A percentile compares a stretch with the other conserved stretches of the same genome.
phyloP scores from a whole-genome alignment of 768 basidiomycete species.

The Xerocomus spinulosus region DNA sequence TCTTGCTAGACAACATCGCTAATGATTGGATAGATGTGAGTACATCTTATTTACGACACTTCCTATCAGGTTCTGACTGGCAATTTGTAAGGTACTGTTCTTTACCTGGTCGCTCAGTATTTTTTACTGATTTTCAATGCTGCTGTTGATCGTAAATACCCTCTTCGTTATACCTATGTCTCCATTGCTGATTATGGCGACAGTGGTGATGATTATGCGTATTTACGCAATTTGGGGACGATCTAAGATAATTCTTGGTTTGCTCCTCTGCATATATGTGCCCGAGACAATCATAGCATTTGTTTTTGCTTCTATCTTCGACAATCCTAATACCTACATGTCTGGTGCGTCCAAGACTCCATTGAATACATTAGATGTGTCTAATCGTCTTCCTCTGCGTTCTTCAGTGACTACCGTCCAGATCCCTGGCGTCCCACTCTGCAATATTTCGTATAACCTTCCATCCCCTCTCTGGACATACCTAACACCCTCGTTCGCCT shows the following conservation, averaged over 20 bases:
- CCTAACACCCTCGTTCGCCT: conserved; percentile 1
- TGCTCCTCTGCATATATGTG: conserved; percentile 4
- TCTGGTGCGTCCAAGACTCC: too few species aligned
- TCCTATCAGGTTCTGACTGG: background rate
- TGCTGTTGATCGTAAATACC: conserved; percentile 13
- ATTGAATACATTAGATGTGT: too few species aligned
- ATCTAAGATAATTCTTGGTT: conserved; percentile 4
- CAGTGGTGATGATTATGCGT: conserved; percentile 20
- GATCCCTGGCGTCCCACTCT: background rate
- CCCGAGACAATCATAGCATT: background rate
- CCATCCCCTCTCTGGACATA: background rate
- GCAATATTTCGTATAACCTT: background rate
- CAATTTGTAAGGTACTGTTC: conserved; percentile 1
- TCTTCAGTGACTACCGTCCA: too few species aligned
- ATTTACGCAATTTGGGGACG: conserved; percentile 12
- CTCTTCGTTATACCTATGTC: background rate
- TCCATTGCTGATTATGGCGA: background rate
- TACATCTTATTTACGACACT: too few species aligned
- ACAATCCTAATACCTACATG: background rate
- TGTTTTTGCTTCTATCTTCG: background rate
- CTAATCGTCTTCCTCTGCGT: too few species aligned
- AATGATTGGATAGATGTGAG: conserved; percentile 9
- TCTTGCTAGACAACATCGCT: background rate
- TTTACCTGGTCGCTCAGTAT: conserved; percentile 6
- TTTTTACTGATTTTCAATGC: conserved; percentile 9